These are phyloP conservation scores for Neofusicoccum sp. DNA, from an alignment of 2,329 filamentous ascomycete genomes.

Conservation along the genomic window DNA sequence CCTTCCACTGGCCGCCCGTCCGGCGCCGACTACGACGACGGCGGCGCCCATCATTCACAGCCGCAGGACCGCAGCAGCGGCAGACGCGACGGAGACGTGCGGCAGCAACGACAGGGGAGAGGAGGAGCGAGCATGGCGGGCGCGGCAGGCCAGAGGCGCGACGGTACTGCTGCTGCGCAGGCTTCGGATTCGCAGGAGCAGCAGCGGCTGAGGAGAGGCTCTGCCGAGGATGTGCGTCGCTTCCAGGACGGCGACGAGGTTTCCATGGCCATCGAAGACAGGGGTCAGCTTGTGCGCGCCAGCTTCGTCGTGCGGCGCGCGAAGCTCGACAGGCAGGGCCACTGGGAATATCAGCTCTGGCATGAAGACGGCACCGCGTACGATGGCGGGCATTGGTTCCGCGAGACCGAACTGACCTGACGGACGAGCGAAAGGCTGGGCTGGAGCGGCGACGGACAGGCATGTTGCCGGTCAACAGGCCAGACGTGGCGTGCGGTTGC, in stretches of 20 bases:
- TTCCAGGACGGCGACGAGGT: constrained; percentile 16
- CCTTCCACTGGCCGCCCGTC: not conserved
- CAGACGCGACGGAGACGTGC: not conserved
- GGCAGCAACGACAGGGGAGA: not conserved
- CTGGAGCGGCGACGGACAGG: not conserved
- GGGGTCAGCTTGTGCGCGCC: not conserved
- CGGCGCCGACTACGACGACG: not conserved
- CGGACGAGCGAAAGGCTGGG: not conserved
- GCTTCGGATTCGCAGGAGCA: not conserved
- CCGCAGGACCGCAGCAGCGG: not conserved
- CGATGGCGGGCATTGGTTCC: constrained; percentile 14
- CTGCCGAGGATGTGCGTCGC: constrained; percentile 3
- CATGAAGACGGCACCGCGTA: constrained; percentile 13
- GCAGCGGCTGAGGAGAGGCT: not conserved
- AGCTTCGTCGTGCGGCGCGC: constrained; percentile 8
- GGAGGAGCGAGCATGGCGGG: not conserved
- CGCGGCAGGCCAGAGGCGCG: not conserved
- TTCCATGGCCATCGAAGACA: constrained; percentile 4
- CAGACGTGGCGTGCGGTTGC: too few species aligned
- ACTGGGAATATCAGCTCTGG: constrained; percentile 19
- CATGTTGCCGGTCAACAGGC: not conserved
- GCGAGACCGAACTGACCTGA: constrained; percentile 7
- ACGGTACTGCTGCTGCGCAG: not conserved
- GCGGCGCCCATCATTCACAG: not conserved
- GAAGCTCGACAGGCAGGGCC: not conserved